Conservation (phyloP, 371 early-diverging fungal genomes). For the Batkoa obscura region DNA sequence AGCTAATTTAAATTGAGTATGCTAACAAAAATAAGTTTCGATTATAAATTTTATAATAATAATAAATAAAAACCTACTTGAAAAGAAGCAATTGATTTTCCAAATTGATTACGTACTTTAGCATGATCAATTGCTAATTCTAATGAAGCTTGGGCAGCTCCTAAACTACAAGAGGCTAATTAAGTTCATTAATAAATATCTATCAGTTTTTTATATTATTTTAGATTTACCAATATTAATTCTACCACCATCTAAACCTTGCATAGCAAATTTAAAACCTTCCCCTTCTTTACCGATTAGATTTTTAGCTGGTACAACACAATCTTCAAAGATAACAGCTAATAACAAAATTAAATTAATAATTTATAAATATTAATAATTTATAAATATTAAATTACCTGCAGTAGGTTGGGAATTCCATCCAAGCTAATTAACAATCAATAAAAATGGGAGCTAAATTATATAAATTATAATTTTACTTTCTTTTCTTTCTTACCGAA, state of each 20-base stretch:
- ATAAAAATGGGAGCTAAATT: too few relatives aligned
- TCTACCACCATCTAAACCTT: slow-evolving; percentile 37
- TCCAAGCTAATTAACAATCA: too few relatives aligned
- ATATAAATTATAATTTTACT: too few relatives aligned
- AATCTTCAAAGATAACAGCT: slow-evolving; percentile 35
- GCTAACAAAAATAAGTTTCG: too few relatives aligned
- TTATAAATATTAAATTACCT: too few relatives aligned
- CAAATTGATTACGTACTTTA: slow-evolving; percentile 33
- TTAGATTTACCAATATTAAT: slow-evolving; percentile 25
- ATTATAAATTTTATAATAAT: too few relatives aligned
- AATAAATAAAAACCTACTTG: too few relatives aligned
- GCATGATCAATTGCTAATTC: slow-evolving; percentile 28
- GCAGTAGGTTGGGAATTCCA: slow-evolving; percentile 39
- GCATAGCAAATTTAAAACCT: slow-evolving; percentile 44
- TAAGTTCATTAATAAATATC: not conserved
- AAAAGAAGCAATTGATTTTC: slow-evolving; percentile 18
- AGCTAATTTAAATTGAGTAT: slow-evolving; percentile 35
- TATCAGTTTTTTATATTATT: too few relatives aligned
- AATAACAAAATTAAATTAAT: too few relatives aligned
- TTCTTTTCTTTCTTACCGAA: slow-evolving; percentile 48
- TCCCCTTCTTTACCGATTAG: slow-evolving; percentile 31
- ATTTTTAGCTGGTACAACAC: slow-evolving; percentile 25
- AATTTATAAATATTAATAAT: too few relatives aligned
- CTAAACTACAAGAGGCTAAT: slow-evolving; percentile 28
- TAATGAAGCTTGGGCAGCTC: slow-evolving; percentile 36